Base-by-base conservation (phyloP, 208 protist species). In the Leishmania arabica region DNA sequence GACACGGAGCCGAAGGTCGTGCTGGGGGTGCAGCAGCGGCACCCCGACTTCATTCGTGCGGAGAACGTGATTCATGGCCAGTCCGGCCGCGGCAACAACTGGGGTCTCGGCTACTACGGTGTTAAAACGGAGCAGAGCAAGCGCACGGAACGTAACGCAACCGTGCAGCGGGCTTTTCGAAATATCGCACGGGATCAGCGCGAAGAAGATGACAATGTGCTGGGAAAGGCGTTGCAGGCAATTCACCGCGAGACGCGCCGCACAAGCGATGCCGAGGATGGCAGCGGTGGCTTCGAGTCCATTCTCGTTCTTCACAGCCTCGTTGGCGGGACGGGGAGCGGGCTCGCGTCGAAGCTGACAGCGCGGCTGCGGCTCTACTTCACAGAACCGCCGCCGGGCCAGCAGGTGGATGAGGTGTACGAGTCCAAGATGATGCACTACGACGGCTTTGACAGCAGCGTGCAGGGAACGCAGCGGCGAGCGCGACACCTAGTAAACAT, bases 1-100 rank as follows among this genome's bases (percentile, higher is more conserved):
- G 95, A 97, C 86, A 89, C 93, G 31, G 92, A 97, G 86, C 95
- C 95, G 24, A 97, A 97, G 81, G 95, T 97, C n/a, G 94, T 95
- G 15, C 83, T 83, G 0, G 88, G 84, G 15, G 90, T 97, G 6
- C 85, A 80, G 24, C 72, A 79, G 34, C 95, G 92, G 5, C 87
- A 97, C 76, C 56, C 66, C 7, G 78, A 89, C 54, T 74, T 92
- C 6, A 90, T 97, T 24, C 90, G 92, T 0, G 51, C 60, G 0
- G 90, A 95, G n/a, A 96, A 96, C 77, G 87, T 94, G 17, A 79
- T 96, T 27, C 88, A 78, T 78, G 94, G 94, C 27, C 90, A 97
- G 83, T 96, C 92, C 0, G 94, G 94, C 11, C 88, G 94, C 13
- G 94, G 94, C 17, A 97, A 97, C 82, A 92, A 96, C 81, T 97